These are phyloP conservation scores for Thermochaetoides thermophila DNA, from an alignment of 495 filamentous ascomycete species.

Conservation along the genomic window DNA sequence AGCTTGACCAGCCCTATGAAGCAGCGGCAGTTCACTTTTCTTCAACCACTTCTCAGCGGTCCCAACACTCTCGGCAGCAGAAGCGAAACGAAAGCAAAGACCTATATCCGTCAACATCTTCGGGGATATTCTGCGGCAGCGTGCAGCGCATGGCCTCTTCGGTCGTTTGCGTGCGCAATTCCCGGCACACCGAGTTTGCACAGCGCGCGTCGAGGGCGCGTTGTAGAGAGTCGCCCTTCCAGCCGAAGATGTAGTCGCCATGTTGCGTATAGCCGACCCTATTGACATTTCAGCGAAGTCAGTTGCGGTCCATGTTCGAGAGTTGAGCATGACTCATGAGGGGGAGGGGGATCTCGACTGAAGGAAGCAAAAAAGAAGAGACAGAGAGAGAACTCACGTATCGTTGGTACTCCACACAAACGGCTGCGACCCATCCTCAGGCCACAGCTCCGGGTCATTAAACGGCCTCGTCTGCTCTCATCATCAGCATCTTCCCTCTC, in stretches of 20 bases:
- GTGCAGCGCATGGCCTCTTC: constrained; percentile 19
- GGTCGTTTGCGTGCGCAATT: constrained; percentile 19
- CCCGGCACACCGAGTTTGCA: constrained; percentile 24
- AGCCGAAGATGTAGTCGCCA: constrained; percentile 39
- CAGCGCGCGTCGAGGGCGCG: constrained; percentile 34
- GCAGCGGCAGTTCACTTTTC: too few relatives aligned
- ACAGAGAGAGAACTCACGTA: constrained; percentile 11
- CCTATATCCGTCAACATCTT: constrained; percentile 24
- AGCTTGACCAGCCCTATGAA: too few relatives aligned
- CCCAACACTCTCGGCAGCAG: too few relatives aligned
- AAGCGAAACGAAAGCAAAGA: background rate
- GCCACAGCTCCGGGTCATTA: constrained; percentile 24
- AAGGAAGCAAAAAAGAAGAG: too few relatives aligned
- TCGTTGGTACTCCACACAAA: background rate
- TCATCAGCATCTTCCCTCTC: too few relatives aligned
- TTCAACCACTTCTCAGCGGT: too few relatives aligned
- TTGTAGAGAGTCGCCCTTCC: constrained; percentile 34
- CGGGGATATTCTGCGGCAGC: constrained; percentile 17
- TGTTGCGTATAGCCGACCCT: constrained; percentile 33
- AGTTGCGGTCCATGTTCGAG: too few relatives aligned
- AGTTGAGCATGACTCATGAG: too few relatives aligned
- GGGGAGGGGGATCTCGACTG: too few relatives aligned
- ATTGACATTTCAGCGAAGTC: too few relatives aligned
- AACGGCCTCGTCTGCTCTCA: constrained; percentile 32
- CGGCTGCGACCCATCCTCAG: too few relatives aligned